phyloP scores from a whole-genome alignment of 2,329 filamentous ascomycete genomes.

The Amauroascus niger region DNA sequence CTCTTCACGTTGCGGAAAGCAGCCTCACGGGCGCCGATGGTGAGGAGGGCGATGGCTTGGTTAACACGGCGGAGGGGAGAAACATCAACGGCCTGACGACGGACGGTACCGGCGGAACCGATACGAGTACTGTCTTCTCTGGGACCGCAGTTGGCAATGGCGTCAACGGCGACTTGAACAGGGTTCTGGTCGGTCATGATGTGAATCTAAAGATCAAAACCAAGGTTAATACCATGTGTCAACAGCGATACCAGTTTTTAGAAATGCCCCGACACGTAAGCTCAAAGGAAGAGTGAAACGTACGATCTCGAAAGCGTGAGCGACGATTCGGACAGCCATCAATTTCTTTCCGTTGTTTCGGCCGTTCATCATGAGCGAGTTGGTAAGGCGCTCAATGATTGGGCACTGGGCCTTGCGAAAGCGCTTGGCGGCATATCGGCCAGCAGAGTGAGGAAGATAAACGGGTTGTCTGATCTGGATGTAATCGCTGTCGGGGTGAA shows the following conservation, averaged over 20 bases:
- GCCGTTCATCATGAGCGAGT: constrained; percentile 99
- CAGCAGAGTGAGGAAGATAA: constrained; percentile 98
- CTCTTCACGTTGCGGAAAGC: constrained; percentile 99
- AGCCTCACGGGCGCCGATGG: constrained; percentile 96
- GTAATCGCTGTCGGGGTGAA: constrained; percentile 66
- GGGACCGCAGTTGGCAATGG: constrained; percentile 99
- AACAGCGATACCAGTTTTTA: background rate
- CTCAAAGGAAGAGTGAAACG: constrained; percentile 39
- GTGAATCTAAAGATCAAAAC: constrained; percentile 61
- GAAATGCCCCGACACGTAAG: background rate
- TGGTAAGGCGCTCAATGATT: constrained; percentile 99
- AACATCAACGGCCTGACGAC: constrained; percentile 99
- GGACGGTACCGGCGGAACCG: constrained; percentile 97
- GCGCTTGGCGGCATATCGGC: constrained; percentile 97
- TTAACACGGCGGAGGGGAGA: constrained; percentile 98
- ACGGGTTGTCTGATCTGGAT: constrained; percentile 98
- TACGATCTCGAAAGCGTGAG: constrained; percentile 99
- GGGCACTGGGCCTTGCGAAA: constrained; percentile 99
- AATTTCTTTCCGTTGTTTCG: constrained; percentile 99
- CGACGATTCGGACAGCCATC: constrained; percentile 98
- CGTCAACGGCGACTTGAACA: constrained; percentile 98
- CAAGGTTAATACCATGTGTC: background rate
- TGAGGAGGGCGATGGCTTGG: constrained; percentile 98
- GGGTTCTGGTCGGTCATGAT: constrained; percentile 99
- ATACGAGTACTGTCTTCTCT: constrained; percentile 99